phyloP scores from a whole-genome alignment of 2,329 filamentous ascomycete genomes.

The Colletotrichum tabaci region DNA sequence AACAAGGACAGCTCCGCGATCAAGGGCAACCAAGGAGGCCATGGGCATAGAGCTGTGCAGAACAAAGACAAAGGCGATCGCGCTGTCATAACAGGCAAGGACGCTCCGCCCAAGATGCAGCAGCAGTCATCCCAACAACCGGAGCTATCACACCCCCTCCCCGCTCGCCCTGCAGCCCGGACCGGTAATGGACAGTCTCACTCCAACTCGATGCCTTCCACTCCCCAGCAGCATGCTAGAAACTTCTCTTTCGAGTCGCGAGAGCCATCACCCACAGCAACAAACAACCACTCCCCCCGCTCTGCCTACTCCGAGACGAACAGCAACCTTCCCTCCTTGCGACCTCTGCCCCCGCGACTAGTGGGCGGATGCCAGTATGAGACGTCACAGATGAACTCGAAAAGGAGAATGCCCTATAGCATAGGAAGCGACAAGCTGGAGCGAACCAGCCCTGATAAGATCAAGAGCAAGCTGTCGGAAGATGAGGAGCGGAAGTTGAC shows the following conservation, averaged over 20 bases:
- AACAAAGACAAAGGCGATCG: constrained; percentile 73
- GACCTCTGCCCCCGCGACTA: constrained; percentile 71
- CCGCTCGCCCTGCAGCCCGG: constrained; percentile 46
- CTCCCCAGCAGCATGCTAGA: constrained; percentile 89
- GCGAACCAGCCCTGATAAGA: constrained; percentile 78
- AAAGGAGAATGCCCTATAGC: constrained; percentile 92
- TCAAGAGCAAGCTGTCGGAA: constrained; percentile 78
- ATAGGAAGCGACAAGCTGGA: constrained; percentile 86
- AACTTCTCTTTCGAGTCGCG: constrained; percentile 85
- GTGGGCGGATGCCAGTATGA: constrained; percentile 85
- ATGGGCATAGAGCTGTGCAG: constrained; percentile 75
- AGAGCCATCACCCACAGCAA: constrained; percentile 83
- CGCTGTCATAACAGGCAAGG: constrained; percentile 73
- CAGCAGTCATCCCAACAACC: constrained; percentile 55
- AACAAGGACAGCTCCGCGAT: constrained; percentile 64
- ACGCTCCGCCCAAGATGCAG: constrained; percentile 65
- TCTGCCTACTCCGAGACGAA: constrained; percentile 94
- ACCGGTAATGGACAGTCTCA: constrained; percentile 59
- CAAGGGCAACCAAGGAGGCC: constrained; percentile 68
- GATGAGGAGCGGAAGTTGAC: constrained; percentile 83
- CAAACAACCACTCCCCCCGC: constrained; percentile 86
- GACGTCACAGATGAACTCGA: constrained; percentile 84
- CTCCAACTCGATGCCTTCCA: constrained; percentile 93
- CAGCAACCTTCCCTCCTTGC: constrained; percentile 77
- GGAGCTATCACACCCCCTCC: constrained; percentile 48